Percentiles rank a stretch among this genome's conserved stretches.
phyloP scores from a whole-genome alignment of 768 basidiomycete species.

The Harrya chromipes region DNA sequence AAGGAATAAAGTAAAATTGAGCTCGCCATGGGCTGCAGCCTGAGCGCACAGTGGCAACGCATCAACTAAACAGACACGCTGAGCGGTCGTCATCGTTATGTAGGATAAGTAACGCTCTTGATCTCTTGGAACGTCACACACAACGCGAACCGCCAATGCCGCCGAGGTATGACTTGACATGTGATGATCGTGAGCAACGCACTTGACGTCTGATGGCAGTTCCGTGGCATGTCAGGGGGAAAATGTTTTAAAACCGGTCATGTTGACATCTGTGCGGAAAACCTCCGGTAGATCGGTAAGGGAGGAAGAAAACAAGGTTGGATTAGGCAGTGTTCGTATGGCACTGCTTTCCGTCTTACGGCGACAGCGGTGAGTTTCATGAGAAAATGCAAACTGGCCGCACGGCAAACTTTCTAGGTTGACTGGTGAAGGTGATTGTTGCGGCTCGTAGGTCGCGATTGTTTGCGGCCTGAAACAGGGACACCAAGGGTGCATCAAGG shows the following conservation, averaged over 20 bases:
- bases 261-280: no score
- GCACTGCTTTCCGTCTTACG: neutral
- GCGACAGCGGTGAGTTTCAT: no score
- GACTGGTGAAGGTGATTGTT: no score
- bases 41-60: slow-evolving; percentile 8
- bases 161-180: neutral
- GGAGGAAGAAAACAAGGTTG: neutral
- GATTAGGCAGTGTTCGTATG: slow-evolving; percentile 11
- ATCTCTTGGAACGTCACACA: neutral
- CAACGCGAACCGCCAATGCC: no score
- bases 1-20: no score
- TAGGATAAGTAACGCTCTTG: no score
- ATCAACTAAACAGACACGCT: neutral
- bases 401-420: no score
- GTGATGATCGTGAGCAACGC: slow-evolving; percentile 4
- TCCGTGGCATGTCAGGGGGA: neutral
- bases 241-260: no score
- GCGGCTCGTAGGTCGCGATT: neutral
- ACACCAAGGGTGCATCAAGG: neutral
- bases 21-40: neutral
- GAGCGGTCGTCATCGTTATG: neutral
- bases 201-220: slow-evolving; percentile 6
- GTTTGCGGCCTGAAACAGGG: slow-evolving; percentile 17
- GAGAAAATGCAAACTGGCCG: no score
- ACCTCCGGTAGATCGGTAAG: no score